Evolutionary conservation across 2,329 filamentous ascomycete species (phyloP), one percentile per base, ranked within the genome.

Genomic region (Xylaria digitata): DNA sequence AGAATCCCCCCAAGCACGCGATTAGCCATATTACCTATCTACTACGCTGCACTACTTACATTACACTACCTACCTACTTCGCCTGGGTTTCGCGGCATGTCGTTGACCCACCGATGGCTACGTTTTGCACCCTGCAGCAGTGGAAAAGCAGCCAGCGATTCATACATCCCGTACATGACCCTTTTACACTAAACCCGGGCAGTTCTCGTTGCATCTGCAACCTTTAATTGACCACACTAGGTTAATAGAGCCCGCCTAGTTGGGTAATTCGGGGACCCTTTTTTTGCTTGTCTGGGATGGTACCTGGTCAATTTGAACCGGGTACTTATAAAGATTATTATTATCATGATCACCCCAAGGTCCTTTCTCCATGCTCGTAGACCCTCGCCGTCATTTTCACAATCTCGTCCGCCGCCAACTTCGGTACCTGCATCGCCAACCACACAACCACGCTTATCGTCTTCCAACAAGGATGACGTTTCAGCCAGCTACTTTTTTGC

Each of bases 271-370:
- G 64, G 64, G 59, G 64, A 59, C 40, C 58, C 32, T 26, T 54
- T 57, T 9, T 57, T 15, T 55, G 19, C 34, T 52, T 15, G 15
- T 40, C 53, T 60, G 21, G 46, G 7, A 15, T 13, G 37, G 37
- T 40, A 30, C 62, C 49, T 21, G 43, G 56, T 50, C 49, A 26
- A 32, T 48, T 42, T 54, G 54, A 19, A 49, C 59, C 37, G 55
- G 64, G 53, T 30, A 55, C 50, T 56, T 50, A 17, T 57, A 73
- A 68, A 69, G 72, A 60, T 17, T 50, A 73, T 68, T 69, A 72
- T 46, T 30, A 78, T 67, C 34, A 80, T 81, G 78, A 79, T 81
- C 75, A 79, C 78, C 66, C 78, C 79, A 65, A 79, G 78, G 60
- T 80, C 79, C 50, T 80, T 79, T 74, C 76, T 82, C 68, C 77